Base-by-base conservation (phyloP, 2,329 filamentous ascomycete species). In the Aspergillus clavatus region DNA sequence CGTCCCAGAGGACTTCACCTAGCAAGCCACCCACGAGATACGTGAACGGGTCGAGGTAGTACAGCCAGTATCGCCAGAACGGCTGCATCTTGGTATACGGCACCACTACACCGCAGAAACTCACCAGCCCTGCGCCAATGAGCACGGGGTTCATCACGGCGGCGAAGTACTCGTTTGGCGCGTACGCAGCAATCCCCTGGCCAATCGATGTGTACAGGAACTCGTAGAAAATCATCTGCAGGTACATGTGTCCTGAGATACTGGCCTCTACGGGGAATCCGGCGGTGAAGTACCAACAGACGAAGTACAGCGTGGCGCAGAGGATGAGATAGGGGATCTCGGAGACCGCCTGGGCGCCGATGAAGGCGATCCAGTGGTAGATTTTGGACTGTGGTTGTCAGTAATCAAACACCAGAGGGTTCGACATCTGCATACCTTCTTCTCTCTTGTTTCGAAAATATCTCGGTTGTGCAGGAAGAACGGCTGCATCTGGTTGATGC, bases 101-200 rank as follows among this genome's bases (percentile, higher is more conserved):
- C 2, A 67, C 64, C 1, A 72, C 57, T 5, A 70, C 66, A 19
- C 68, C 67, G 37, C 65, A 67, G 54, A 70, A 71, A 47, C 58
- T 60, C 44, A 70, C 50, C 50, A 72, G 49, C 2, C 61, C 69
- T 1, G 67, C 65, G 5, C 75, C 72, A 44, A 83, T 66, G 8
- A 82, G 42, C 0, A 83, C 58, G 0, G 79, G 79, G 51, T 82
- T 82, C 48, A 75, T 72, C 4, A 83, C 69, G 0, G 77, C 69
- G 0, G 80, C 80, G 36, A 82, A 81, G 8, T 80, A 74, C 26
- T 74, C 78, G 50, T 80, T 82, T 0, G 80, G 80, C 0, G 79
- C 76, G 48, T 82, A 83, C 1, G 81, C 79, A 0, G 79, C 79
- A n/a, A 83, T 70, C 2, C 61, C 63, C 46, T 72, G 70, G 1